phyloP scores from a whole-genome alignment of 805 yeast species.

The Yamadazyma paraphyllophila region DNA sequence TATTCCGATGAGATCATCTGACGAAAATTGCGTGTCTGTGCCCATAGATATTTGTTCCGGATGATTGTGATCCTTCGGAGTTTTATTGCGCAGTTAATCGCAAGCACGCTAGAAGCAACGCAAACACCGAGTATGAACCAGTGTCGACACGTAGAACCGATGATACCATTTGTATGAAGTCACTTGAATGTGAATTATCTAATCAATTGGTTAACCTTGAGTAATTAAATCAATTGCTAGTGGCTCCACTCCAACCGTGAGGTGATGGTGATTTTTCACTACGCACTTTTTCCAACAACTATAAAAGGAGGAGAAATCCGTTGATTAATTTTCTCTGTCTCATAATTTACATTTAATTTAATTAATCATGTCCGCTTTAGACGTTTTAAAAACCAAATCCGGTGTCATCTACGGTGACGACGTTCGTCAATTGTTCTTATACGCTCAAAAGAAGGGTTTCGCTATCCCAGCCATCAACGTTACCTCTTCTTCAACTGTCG shows the following conservation, averaged over 20 bases:
- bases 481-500: conserved; percentile 93
- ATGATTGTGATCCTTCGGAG: conserved; percentile 16
- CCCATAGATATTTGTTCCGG: conserved; percentile 8
- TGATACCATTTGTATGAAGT: neutral
- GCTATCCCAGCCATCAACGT: conserved; percentile 99
- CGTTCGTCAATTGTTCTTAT: conserved; percentile 79
- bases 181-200: neutral
- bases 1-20: conserved; percentile 2
- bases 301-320: conserved; percentile 12
- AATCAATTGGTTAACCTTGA: neutral
- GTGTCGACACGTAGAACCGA: neutral
- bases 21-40: neutral
- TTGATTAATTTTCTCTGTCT: no score
- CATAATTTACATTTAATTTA: neutral
- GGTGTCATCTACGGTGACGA: conserved; percentile 99
- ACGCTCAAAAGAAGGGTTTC: conserved; percentile 89
- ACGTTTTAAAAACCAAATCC: conserved; percentile 81
- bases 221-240: neutral
- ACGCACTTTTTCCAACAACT: conserved; percentile 7
- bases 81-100: conserved; percentile 4
- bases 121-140: neutral
- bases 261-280: conserved; percentile 8
- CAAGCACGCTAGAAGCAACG: conserved; percentile 1
- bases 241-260: conserved; percentile 1
- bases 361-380: conserved; percentile 55